Conservation (phyloP, 1,139 yeast species). For the Magnusiomyces tetraspermus region DNA sequence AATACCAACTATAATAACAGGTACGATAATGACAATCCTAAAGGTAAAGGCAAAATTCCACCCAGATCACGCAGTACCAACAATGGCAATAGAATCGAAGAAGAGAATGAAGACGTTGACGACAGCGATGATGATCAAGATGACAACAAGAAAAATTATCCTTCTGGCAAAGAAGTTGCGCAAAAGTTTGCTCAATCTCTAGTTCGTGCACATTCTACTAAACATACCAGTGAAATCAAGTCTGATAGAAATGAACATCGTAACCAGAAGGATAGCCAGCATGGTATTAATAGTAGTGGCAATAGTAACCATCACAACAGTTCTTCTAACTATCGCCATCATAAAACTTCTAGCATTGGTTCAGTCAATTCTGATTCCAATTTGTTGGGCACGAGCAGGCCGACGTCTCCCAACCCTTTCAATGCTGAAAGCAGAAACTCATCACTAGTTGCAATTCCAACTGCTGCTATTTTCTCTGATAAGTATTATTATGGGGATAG, state of each 20-base stretch:
- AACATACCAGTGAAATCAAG: background rate
- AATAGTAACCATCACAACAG: too few relatives aligned
- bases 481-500: background rate
- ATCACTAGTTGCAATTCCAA: background rate
- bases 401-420: slow-evolving; percentile 6
- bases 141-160: background rate
- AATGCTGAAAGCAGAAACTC: background rate
- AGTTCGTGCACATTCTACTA: slow-evolving; percentile 12
- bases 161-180: slow-evolving; percentile 4
- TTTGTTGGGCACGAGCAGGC: background rate
- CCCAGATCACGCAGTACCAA: background rate
- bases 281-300: too few relatives aligned
- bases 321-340: background rate
- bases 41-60: background rate
- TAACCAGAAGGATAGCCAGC: background rate
- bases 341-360: background rate
- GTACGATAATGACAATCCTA: background rate
- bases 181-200: slow-evolving; percentile 7
- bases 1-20: too few relatives aligned
- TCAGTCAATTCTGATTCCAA: background rate
- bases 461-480: background rate
- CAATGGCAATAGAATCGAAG: background rate
- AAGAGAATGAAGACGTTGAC: background rate
- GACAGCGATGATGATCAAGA: background rate
- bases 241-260: background rate